Conservation (phyloP, 805 yeast species). For the Candida qinlingensis region DNA sequence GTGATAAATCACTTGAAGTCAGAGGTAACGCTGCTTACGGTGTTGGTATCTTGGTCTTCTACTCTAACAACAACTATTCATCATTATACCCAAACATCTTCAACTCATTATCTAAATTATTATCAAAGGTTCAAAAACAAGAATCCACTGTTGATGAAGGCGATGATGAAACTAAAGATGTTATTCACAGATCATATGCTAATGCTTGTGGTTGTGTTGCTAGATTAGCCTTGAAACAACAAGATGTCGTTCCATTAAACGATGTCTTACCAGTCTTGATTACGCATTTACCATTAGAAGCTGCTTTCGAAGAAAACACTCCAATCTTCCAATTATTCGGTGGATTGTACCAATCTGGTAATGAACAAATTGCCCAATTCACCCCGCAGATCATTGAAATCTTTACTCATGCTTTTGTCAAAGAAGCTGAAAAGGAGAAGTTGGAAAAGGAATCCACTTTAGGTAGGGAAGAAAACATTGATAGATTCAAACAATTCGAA, state of each 20-base stretch:
- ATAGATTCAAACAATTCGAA: conserved; percentile 73
- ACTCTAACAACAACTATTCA: conserved; percentile 41
- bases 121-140: conserved; percentile 76
- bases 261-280: conserved; percentile 72
- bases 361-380: conserved; percentile 45
- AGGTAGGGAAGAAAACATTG: conserved; percentile 81
- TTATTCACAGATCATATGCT: conserved; percentile 78
- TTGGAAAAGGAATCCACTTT: conserved; percentile 68
- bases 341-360: conserved; percentile 60
- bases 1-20: conserved; percentile 78
- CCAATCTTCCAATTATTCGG: conserved; percentile 81
- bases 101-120: conserved; percentile 59
- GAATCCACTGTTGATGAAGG: conserved; percentile 46
- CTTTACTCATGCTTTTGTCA: conserved; percentile 64
- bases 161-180: conserved; percentile 75
- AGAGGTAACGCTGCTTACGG: conserved; percentile 96
- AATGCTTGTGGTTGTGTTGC: conserved; percentile 98
- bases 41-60: conserved; percentile 65
- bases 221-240: conserved; percentile 75
- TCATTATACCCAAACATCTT: conserved; percentile 65
- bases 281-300: conserved; percentile 75
- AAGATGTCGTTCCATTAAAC: conserved; percentile 66
- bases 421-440: conserved; percentile 70
- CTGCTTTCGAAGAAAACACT: conserved; percentile 87
- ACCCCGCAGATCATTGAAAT: conserved; percentile 62